phyloP scores from a whole-genome alignment of 139 green algal species.

The Chlorella sp. region DNA sequence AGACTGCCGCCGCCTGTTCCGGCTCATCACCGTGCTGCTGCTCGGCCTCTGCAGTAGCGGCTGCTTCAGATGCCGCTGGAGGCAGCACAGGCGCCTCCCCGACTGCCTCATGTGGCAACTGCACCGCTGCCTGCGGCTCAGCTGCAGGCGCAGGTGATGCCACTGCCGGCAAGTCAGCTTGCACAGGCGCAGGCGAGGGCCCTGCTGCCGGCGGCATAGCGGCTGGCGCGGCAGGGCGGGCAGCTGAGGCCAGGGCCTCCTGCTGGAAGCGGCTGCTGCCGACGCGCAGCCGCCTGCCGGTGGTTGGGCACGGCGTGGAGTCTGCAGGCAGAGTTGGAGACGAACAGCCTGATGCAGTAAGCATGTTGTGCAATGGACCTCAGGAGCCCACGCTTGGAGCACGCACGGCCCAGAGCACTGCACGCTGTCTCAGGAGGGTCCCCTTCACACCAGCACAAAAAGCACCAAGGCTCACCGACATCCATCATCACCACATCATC shows the following conservation, averaged over 20 bases:
- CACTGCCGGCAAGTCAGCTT: background rate
- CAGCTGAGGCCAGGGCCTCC: constrained; percentile 4
- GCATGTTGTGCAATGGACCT: too few relatives aligned
- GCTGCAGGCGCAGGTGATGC: background rate
- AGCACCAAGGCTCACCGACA: background rate
- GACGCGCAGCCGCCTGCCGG: background rate
- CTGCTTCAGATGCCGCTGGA: background rate
- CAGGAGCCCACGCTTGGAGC: too few relatives aligned
- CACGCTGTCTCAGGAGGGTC: too few relatives aligned
- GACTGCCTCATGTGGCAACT: background rate
- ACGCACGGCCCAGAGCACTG: too few relatives aligned
- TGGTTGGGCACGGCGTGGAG: constrained; percentile 2
- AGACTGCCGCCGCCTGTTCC: background rate
- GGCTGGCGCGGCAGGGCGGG: background rate
- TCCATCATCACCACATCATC: constrained; percentile 51
- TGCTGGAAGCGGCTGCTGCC: constrained; percentile 13
- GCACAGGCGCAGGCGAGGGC: background rate
- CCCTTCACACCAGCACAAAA: background rate
- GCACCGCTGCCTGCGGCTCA: background rate
- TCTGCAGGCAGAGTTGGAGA: background rate
- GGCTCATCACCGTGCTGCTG: background rate
- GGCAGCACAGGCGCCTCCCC: too few relatives aligned
- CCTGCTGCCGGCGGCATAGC: background rate
- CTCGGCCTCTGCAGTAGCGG: background rate
- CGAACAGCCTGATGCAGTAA: too few relatives aligned